A percentile compares a stretch with the other conserved stretches of the same genome.
phyloP scores from a whole-genome alignment of 78 protist genomes.

The Acrasis kona region DNA sequence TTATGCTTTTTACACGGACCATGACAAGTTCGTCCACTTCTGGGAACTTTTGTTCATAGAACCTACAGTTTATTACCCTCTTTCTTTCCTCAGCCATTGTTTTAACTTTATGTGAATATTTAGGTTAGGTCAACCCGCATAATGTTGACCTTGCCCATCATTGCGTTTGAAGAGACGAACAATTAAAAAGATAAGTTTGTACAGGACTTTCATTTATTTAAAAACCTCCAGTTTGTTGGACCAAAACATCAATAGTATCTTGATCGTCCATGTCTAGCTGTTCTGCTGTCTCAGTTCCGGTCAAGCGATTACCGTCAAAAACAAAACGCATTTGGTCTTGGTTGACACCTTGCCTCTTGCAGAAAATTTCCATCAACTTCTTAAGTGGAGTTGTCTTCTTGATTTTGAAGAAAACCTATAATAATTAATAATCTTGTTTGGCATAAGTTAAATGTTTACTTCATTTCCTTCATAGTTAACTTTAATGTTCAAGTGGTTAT shows the following conservation, averaged over 20 bases:
- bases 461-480: neutral
- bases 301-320: conserved; percentile 23
- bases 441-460: too few relatives aligned
- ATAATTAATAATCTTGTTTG: too few relatives aligned
- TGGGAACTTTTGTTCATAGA: conserved; percentile 82
- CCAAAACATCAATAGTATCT: conserved; percentile 32
- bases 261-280: conserved; percentile 32
- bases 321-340: conserved; percentile 12
- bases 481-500: neutral
- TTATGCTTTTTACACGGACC: conserved; percentile 56
- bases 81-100: too few relatives aligned
- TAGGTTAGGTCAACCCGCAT: too few relatives aligned
- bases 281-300: conserved; percentile 23
- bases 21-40: conserved; percentile 85
- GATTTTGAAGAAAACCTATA: conserved; percentile 21
- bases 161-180: too few relatives aligned
- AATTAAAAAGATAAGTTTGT: too few relatives aligned
- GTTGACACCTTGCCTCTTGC: conserved; percentile 14
- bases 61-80: conserved; percentile 4
- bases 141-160: too few relatives aligned
- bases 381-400: conserved; percentile 3
- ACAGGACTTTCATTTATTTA: too few relatives aligned
- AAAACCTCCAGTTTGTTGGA: conserved; percentile 28
- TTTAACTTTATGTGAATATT: too few relatives aligned
- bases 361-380: conserved; percentile 35